Evolutionary conservation across 148 eudicot species (phyloP).

Genomic region (Salicornia ramosissima): DNA sequence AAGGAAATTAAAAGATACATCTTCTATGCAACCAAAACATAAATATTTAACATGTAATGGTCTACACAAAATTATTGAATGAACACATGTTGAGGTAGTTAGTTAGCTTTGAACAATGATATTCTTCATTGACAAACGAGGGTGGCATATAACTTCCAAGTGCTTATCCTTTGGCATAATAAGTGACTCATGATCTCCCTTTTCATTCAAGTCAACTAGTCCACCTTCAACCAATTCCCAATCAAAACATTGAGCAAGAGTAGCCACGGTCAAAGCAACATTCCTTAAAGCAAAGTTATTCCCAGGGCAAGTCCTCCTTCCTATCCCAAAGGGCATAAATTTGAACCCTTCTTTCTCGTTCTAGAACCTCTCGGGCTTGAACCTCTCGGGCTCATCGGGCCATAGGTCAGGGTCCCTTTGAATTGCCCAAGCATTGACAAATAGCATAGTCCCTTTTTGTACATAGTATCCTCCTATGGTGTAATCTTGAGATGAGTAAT

Average conservation of each 20-base stretch:
- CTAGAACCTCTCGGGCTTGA: constrained; percentile 32
- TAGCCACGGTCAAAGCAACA: constrained; percentile 19
- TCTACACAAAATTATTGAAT: too few species aligned
- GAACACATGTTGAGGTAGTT: too few species aligned
- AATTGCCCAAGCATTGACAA: constrained; percentile 32
- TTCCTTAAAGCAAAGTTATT: constrained; percentile 25
- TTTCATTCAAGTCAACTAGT: constrained; percentile 18
- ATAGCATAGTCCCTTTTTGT: constrained; percentile 24
- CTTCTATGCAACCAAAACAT: too few species aligned
- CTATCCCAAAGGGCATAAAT: constrained; percentile 32
- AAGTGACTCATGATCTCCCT: not conserved
- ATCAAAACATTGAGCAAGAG: constrained; percentile 30
- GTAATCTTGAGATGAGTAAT: constrained; percentile 24
- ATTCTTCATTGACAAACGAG: constrained; percentile 16
- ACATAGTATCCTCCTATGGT: constrained; percentile 28
- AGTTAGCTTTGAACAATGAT: constrained; percentile 14
- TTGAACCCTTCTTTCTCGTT: constrained; percentile 22
- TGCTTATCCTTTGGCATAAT: constrained; percentile 23
- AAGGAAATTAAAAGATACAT: too few species aligned
- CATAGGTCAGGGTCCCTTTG: constrained; percentile 26
- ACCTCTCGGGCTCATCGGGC: constrained; percentile 20
- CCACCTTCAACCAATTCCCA: constrained; percentile 17
- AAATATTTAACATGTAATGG: too few species aligned
- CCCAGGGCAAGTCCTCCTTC: constrained; percentile 32
- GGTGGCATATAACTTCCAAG: constrained; percentile 14